These are phyloP conservation scores for Phytophthora meadii DNA, from an alignment of 352 stramenopile species.

Conservation along the genomic window DNA sequence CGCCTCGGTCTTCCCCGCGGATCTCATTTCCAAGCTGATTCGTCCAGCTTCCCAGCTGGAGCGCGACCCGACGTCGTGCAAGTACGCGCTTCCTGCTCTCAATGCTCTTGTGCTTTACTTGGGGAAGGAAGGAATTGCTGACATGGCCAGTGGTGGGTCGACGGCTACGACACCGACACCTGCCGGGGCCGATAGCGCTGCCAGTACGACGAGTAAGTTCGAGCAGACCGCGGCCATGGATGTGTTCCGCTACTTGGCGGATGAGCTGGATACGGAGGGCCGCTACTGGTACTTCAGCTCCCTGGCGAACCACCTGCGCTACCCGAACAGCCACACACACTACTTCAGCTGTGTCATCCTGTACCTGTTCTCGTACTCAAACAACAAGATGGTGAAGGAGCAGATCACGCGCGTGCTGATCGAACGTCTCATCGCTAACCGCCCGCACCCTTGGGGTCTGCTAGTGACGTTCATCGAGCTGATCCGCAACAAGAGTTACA, in stretches of 20 bases:
- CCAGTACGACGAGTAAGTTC: slow-evolving; percentile 70
- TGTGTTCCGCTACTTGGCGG: slow-evolving; percentile 96
- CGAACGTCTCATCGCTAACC: slow-evolving; percentile 98
- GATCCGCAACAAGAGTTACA: slow-evolving; percentile 99
- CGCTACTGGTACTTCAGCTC: slow-evolving; percentile 99
- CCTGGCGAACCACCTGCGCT: slow-evolving; percentile 98
- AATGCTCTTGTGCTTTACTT: slow-evolving; percentile 91
- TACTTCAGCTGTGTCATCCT: slow-evolving; percentile 99
- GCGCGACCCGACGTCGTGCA: slow-evolving; percentile 72
- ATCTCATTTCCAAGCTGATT: slow-evolving; percentile 81
- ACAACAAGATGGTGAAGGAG: slow-evolving; percentile 97
- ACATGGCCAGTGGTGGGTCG: slow-evolving; percentile 65
- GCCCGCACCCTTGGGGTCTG: slow-evolving; percentile 98
- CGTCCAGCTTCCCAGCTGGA: slow-evolving; percentile 67
- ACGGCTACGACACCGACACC: slow-evolving; percentile 28
- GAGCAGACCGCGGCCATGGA: slow-evolving; percentile 91
- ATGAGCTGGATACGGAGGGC: slow-evolving; percentile 95
- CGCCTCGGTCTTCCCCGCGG: slow-evolving; percentile 88
- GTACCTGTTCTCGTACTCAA: slow-evolving; percentile 98
- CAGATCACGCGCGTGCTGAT: slow-evolving; percentile 98
- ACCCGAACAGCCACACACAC: slow-evolving; percentile 99
- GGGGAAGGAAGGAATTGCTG: slow-evolving; percentile 84
- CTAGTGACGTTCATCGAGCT: slow-evolving; percentile 99
- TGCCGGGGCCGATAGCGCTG: slow-evolving; percentile 32
- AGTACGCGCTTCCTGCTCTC: slow-evolving; percentile 94